Evolutionary conservation across 2,329 filamentous ascomycete species (phyloP).

Genomic region (Aspergillus niger): DNA sequence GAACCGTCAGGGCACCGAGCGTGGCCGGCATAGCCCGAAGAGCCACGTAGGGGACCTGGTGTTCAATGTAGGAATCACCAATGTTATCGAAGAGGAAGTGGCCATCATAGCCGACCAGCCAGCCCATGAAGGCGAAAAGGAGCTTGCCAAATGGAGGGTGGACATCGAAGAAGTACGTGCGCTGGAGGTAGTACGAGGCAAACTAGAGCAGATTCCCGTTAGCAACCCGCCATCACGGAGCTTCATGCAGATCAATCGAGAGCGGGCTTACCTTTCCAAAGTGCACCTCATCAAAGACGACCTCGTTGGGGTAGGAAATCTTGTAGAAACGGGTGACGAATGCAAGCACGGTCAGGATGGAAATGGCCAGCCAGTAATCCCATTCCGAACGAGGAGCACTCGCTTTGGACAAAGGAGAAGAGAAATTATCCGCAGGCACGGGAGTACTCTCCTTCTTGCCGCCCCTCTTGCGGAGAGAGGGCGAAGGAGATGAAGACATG

Average conservation of each 20-base stretch:
- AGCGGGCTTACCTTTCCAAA: constrained; percentile 83
- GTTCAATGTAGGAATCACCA: constrained; percentile 94
- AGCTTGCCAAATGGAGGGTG: constrained; percentile 98
- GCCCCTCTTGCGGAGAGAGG: constrained; percentile 46
- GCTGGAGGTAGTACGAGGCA: constrained; percentile 78
- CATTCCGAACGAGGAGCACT: constrained; percentile 58
- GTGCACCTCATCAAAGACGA: constrained; percentile 98
- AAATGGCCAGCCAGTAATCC: constrained; percentile 80
- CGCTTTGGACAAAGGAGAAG: constrained; percentile 21
- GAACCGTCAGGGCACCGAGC: constrained; percentile 87
- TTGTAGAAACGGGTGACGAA: constrained; percentile 95
- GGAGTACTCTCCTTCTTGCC: constrained; percentile 40
- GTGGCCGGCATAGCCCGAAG: constrained; percentile 92
- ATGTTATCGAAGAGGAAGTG: constrained; percentile 99
- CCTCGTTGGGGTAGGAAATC: constrained; percentile 91
- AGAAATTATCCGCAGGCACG: constrained; percentile 27
- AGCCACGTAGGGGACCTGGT: constrained; percentile 96
- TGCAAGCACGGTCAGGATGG: constrained; percentile 75
- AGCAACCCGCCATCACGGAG: constrained; percentile 12
- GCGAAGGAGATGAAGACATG: constrained; percentile 37
- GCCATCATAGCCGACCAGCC: constrained; percentile 96
- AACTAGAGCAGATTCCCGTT: constrained; percentile 40
- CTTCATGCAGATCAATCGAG: neutral
- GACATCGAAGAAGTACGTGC: constrained; percentile 99
- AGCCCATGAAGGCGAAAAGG: constrained; percentile 93